Evolutionary conservation across 1,139 yeast species (phyloP).

Genomic region (Debaryomyces subglobosus): DNA sequence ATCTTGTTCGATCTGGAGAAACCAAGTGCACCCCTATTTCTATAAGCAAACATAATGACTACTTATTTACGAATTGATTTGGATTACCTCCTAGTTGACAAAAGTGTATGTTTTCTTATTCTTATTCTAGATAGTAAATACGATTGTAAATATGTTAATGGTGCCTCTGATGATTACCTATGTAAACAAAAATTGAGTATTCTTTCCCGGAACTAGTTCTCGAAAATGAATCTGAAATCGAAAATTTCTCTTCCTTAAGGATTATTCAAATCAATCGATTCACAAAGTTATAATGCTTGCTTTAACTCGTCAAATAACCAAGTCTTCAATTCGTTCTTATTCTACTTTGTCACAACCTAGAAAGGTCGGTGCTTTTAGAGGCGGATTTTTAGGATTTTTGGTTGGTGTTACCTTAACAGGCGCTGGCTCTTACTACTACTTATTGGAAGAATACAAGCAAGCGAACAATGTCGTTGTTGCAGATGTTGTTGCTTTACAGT

Average conservation of each 20-base stretch:
- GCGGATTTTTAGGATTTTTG: conserved; percentile 74
- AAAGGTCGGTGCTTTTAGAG: conserved; percentile 63
- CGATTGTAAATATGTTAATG: neutral
- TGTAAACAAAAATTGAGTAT: neutral
- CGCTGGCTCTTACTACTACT: conserved; percentile 73
- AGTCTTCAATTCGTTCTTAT: conserved; percentile 32
- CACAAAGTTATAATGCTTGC: conserved; percentile 17
- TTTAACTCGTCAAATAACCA: conserved; percentile 25
- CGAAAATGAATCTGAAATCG: conserved; percentile 1
- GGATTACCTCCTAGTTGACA: neutral
- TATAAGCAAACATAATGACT: neutral
- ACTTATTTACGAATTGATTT: neutral
- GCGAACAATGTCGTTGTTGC: conserved; percentile 74
- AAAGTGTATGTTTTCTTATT: neutral
- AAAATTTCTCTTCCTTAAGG: neutral
- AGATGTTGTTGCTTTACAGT: conserved; percentile 72
- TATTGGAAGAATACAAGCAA: conserved; percentile 74
- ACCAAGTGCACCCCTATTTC: neutral
- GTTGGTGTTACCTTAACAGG: conserved; percentile 78
- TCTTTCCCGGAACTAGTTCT: conserved; percentile 2
- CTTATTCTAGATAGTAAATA: neutral
- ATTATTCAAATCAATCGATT: neutral
- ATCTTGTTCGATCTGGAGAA: neutral
- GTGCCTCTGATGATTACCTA: neutral
- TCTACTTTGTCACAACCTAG: conserved; percentile 36